phyloP scores from a whole-genome alignment of 495 filamentous ascomycete species.

The Penicillium longicatenatum region DNA sequence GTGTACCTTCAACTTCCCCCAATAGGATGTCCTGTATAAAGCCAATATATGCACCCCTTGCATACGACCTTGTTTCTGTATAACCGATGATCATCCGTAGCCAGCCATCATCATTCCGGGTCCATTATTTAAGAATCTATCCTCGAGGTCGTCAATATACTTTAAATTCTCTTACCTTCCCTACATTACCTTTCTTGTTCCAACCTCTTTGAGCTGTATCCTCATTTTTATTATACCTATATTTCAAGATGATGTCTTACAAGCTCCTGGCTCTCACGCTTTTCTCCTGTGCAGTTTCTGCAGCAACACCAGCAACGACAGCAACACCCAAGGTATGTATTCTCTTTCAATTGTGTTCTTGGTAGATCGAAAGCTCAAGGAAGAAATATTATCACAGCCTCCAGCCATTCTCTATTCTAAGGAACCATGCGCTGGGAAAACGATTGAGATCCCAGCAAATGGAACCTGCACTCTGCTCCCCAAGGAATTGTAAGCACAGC shows the following conservation, averaged over 20 bases:
- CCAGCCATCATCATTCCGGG: background rate
- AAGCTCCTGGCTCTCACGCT: background rate
- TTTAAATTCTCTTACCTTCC: background rate
- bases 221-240: background rate
- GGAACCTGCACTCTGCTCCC: background rate
- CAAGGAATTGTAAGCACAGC: background rate
- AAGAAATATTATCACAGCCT: background rate
- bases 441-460: background rate
- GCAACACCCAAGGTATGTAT: background rate
- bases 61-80: background rate
- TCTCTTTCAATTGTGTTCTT: background rate
- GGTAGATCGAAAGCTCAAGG: background rate
- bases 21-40: background rate
- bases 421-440: background rate
- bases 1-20: background rate
- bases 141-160: background rate
- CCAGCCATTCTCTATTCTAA: background rate
- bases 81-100: background rate
- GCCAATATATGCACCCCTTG: conserved; percentile 2
- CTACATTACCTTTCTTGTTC: background rate
- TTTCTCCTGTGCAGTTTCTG: background rate
- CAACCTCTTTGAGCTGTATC: background rate
- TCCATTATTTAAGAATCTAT: background rate
- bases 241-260: background rate
- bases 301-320: background rate